These are phyloP conservation scores for Aspergillus chevalieri DNA, from an alignment of 2,329 filamentous ascomycete species.

Conservation along the genomic window DNA sequence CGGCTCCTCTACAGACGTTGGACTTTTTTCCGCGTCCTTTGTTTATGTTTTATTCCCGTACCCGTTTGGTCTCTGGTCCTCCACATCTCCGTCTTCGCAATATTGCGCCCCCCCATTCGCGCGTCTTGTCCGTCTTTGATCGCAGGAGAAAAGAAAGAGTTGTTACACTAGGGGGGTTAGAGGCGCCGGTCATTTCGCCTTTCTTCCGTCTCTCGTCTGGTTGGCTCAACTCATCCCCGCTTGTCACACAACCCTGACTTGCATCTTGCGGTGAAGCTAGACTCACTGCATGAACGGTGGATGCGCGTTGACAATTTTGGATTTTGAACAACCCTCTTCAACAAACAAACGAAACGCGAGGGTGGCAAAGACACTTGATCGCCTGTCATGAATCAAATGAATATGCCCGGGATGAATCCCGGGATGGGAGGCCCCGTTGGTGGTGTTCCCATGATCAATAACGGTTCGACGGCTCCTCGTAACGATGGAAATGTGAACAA, in stretches of 20 bases:
- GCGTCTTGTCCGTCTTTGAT: constrained; percentile 2
- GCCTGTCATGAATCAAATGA: constrained; percentile 50
- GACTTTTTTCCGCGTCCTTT: background rate
- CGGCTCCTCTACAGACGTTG: background rate
- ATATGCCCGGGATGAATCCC: constrained; percentile 52
- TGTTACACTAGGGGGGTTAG: constrained; percentile 1
- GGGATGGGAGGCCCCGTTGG: constrained; percentile 52
- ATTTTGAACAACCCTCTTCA: constrained; percentile 20
- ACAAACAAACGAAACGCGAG: constrained; percentile 24
- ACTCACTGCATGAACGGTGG: constrained; percentile 20
- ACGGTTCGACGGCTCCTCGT: constrained; percentile 41
- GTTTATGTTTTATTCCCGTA: constrained; percentile 1
- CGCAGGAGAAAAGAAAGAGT: constrained; percentile 2
- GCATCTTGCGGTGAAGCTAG: too few relatives aligned
- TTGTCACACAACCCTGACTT: constrained; percentile 1
- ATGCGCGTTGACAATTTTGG: constrained; percentile 23
- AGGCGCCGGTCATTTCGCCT: constrained; percentile 9
- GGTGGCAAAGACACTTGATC: constrained; percentile 29
- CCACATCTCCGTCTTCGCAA: background rate
- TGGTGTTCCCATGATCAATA: constrained; percentile 52
- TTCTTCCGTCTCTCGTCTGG: constrained; percentile 13
- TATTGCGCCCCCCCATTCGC: background rate
- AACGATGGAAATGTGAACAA: constrained; percentile 35
- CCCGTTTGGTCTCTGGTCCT: background rate
- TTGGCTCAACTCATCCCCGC: constrained; percentile 4